Percentiles rank a stretch among this genome's conserved stretches.
Conservation (phyloP, 2,329 filamentous ascomycete genomes). For the Teratosphaeria nubilosa region DNA sequence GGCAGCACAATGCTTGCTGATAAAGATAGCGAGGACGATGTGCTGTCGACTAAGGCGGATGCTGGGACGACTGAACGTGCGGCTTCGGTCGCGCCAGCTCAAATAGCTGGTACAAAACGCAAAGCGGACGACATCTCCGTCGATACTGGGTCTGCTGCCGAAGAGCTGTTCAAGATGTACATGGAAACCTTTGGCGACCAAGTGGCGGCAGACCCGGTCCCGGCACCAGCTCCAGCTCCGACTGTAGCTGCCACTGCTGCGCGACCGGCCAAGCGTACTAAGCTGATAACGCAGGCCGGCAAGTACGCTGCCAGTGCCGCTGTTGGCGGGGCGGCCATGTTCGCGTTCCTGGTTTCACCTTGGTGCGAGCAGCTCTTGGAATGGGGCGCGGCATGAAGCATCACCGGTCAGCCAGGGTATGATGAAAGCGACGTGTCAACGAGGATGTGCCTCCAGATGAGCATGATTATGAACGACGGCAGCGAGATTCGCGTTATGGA, state of each 20-base stretch:
- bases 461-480: neutral
- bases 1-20: neutral
- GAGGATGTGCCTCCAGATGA: neutral
- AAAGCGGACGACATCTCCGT: conserved; percentile 15
- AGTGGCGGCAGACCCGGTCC: neutral
- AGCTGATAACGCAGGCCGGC: neutral
- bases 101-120: conserved; percentile 11
- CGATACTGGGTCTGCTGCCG: neutral
- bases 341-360: conserved; percentile 19
- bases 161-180: neutral
- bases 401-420: neutral
- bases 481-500: neutral
- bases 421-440: neutral
- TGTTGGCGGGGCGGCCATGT: conserved; percentile 14
- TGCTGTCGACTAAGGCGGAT: neutral
- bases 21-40: neutral
- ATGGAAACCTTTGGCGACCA: neutral
- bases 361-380: conserved; percentile 16
- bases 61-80: neutral
- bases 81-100: neutral
- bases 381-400: neutral
- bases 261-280: neutral
- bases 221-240: neutral
- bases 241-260: neutral
- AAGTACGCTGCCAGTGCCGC: conserved; percentile 11